Base-by-base conservation (phyloP, 148 eudicot species). In the Cornus florida region DNA sequence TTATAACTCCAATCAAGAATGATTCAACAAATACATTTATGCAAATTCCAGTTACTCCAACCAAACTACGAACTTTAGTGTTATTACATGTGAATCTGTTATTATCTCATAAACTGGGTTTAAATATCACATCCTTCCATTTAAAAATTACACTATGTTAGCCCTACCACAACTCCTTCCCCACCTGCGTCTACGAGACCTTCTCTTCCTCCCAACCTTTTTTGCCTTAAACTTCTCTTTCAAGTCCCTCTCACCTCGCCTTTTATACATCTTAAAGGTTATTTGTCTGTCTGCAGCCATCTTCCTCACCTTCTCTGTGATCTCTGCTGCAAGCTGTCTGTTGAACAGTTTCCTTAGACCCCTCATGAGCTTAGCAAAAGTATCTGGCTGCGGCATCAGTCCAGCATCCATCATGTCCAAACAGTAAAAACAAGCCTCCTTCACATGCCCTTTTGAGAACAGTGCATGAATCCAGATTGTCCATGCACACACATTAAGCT, bases 381-480 rank as follows among this genome's bases (percentile, higher is more conserved):
- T 95, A 85, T 87, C 88, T 7, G 97, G 94, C 77, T 90, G 88
- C 17, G 98, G 98, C 98, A 95, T 92, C 78, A 93, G 81, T 72
- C 89, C 90, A 16, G 90, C 91, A 81, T 95, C 97, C 92, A 95
- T 87, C 98, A 95, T 95, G 65, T 89, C 97, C 82, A 95, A 83
- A 85, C 97, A 95, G 82, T 93, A 95, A 20, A 88, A 84, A 75
- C 98, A 95, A 78, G 98, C 98, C 71, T 93, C 97, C 86, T 95
- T 95, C 78, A 93, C 94, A 70, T 93, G 93, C 70, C 94, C 94
- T 35, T 86, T 92, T 24, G 94, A 82, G 81, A 95, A 95, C 33
- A 95, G 93, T 38, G 98, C 94, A 76, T 95, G 98, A 75, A 95
- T 92, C 97, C 97, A 95, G 35, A 95, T 95, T 70, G 98, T 95